phyloP scores from a whole-genome alignment of 2,329 filamentous ascomycete species.

The Achaetomium macrosporum region DNA sequence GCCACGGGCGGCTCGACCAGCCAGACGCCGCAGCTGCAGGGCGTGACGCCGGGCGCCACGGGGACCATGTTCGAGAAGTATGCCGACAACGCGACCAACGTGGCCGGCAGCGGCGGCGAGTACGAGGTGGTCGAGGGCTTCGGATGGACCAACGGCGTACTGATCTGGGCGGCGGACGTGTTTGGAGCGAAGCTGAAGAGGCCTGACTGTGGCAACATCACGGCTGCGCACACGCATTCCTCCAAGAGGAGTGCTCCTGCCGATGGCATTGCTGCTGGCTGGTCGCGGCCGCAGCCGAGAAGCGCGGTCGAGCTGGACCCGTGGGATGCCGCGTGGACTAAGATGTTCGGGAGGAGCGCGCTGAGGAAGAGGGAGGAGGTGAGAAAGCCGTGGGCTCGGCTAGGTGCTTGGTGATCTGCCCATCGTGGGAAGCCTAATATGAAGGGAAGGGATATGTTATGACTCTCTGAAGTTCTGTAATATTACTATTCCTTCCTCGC shows the following conservation, averaged over 20 bases:
- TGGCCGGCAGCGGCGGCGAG: slow-evolving; percentile 59
- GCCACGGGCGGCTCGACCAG: slow-evolving; percentile 58
- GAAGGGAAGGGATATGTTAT: background rate
- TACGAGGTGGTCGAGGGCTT: slow-evolving; percentile 66
- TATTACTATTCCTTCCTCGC: no score
- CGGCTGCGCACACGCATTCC: slow-evolving; percentile 34
- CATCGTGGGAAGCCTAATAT: background rate
- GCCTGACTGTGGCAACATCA: slow-evolving; percentile 50
- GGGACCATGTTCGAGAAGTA: slow-evolving; percentile 71
- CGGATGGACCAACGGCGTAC: slow-evolving; percentile 64
- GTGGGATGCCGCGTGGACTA: slow-evolving; percentile 43
- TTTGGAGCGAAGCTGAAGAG: slow-evolving; percentile 51
- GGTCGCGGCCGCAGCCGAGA: slow-evolving; percentile 21
- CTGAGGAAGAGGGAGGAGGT: background rate
- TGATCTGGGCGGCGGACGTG: slow-evolving; percentile 60
- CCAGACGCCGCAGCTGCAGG: slow-evolving; percentile 44
- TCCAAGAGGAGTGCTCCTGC: slow-evolving; percentile 24
- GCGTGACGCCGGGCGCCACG: slow-evolving; percentile 36
- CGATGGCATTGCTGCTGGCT: background rate
- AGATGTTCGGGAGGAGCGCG: slow-evolving; percentile 37
- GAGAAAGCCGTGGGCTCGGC: background rate
- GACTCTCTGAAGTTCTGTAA: background rate
- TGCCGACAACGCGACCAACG: slow-evolving; percentile 52
- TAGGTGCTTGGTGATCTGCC: background rate
- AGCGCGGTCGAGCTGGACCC: slow-evolving; percentile 42